These are phyloP conservation scores for Saksenaea oblongispora DNA, from an alignment of 371 early-diverging fungal species.

Conservation along the genomic window DNA sequence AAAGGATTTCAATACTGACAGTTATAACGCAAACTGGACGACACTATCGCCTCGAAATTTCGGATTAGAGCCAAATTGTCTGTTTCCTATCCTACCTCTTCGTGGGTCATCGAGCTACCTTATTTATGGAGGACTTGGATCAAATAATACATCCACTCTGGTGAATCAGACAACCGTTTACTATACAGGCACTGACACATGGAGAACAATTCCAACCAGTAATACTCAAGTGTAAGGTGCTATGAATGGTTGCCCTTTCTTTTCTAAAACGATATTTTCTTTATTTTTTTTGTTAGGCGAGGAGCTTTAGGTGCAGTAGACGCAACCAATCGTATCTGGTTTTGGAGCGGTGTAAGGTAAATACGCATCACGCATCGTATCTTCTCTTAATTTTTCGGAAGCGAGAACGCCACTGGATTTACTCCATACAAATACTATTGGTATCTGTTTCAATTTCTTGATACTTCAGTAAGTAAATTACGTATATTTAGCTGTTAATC, in stretches of 20 bases:
- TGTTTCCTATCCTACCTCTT: constrained; percentile 12
- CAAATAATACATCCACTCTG: constrained; percentile 9
- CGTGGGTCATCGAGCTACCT: constrained; percentile 2
- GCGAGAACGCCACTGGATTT: too few species aligned
- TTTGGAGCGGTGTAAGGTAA: constrained; percentile 20
- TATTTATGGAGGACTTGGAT: constrained; percentile 11
- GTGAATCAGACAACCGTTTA: constrained; percentile 10
- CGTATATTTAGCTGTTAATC: too few species aligned
- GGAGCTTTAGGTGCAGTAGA: constrained; percentile 10
- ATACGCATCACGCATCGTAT: background rate
- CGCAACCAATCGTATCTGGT: constrained; percentile 4
- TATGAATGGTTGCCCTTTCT: background rate
- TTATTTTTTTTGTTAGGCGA: background rate
- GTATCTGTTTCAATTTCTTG: too few species aligned
- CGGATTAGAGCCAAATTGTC: constrained; percentile 9
- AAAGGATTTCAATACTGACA: background rate
- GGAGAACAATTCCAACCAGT: constrained; percentile 9
- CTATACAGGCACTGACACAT: constrained; percentile 6
- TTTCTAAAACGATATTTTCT: background rate
- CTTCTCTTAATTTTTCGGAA: background rate
- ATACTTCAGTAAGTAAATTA: too few species aligned
- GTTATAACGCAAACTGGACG: background rate
- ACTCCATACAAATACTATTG: too few species aligned
- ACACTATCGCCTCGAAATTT: background rate
- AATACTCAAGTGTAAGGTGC: background rate